phyloP scores from a whole-genome alignment of 2,329 filamentous ascomycete species.

The Purpureocillium lavendulum region DNA sequence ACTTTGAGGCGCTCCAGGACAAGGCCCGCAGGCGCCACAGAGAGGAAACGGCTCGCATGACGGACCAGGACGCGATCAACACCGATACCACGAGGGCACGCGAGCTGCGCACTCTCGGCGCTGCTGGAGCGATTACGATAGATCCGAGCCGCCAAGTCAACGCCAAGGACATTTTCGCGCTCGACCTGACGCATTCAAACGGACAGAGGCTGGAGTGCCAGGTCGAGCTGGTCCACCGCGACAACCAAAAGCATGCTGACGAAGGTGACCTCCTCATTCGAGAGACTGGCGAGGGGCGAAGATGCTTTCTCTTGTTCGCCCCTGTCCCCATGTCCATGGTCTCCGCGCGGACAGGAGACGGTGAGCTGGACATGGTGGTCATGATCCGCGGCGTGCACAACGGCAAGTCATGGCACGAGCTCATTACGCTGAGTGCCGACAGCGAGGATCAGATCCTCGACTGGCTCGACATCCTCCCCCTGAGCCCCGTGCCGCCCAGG shows the following conservation, averaged over 20 bases:
- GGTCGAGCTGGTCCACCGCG: constrained; percentile 78
- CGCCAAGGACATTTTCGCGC: constrained; percentile 82
- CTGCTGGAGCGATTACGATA: constrained; percentile 61
- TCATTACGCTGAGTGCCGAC: constrained; percentile 68
- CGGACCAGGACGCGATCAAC: constrained; percentile 77
- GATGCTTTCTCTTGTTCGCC: constrained; percentile 81
- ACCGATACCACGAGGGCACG: constrained; percentile 76
- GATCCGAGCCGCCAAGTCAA: constrained; percentile 74
- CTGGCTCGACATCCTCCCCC: constrained; percentile 75
- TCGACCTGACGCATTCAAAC: constrained; percentile 79
- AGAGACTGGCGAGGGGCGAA: constrained; percentile 69
- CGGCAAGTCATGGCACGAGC: constrained; percentile 70
- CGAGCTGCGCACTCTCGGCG: constrained; percentile 68
- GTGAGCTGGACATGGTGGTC: constrained; percentile 63
- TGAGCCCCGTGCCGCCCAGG: constrained; percentile 38
- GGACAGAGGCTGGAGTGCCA: constrained; percentile 85
- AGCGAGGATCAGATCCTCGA: constrained; percentile 71
- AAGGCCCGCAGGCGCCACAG: constrained; percentile 59
- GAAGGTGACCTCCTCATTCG: constrained; percentile 87
- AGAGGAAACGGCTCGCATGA: constrained; percentile 61
- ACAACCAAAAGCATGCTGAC: constrained; percentile 60
- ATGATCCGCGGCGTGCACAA: constrained; percentile 72
- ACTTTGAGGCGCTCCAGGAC: constrained; percentile 65
- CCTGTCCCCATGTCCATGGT: constrained; percentile 66
- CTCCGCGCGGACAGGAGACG: constrained; percentile 71